These are phyloP conservation scores for Populus ilicifolia DNA, from an alignment of 345 rosid species.

Conservation along the genomic window DNA sequence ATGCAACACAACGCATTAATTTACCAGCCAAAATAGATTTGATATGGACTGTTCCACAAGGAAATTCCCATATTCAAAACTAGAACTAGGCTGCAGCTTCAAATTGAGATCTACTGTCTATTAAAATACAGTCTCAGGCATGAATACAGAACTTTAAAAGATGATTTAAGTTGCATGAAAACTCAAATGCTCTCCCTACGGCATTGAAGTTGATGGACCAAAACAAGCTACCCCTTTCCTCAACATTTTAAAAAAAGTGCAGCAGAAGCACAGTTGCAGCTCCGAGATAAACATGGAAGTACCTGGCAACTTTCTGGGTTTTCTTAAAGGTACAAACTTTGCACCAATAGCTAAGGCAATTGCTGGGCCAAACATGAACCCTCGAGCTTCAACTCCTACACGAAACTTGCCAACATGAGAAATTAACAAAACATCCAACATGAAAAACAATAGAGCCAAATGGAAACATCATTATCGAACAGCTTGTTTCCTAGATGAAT, in stretches of 20 bases:
- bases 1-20: neutral
- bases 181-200: neutral
- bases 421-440: neutral
- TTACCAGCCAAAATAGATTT: neutral
- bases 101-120: too few relatives aligned
- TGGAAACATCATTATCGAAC: neutral
- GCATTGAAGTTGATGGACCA: neutral
- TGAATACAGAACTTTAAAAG: neutral
- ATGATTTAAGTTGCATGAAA: neutral
- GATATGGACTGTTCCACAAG: neutral
- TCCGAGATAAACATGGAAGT: neutral
- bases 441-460: neutral
- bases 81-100: too few relatives aligned
- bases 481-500: neutral
- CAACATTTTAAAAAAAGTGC: neutral
- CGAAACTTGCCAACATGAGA: neutral
- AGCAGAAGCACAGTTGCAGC: neutral
- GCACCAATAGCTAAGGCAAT: constrained; percentile 93
- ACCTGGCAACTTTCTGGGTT: constrained; percentile 88
- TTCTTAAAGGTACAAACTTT: constrained; percentile 80
- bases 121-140: neutral
- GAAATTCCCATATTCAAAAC: neutral
- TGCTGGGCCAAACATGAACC: constrained; percentile 89
- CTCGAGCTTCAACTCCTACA: constrained; percentile 86
- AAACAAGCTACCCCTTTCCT: neutral